Conservation (phyloP, 257 asterid genomes). For the Solanum acaule region DNA sequence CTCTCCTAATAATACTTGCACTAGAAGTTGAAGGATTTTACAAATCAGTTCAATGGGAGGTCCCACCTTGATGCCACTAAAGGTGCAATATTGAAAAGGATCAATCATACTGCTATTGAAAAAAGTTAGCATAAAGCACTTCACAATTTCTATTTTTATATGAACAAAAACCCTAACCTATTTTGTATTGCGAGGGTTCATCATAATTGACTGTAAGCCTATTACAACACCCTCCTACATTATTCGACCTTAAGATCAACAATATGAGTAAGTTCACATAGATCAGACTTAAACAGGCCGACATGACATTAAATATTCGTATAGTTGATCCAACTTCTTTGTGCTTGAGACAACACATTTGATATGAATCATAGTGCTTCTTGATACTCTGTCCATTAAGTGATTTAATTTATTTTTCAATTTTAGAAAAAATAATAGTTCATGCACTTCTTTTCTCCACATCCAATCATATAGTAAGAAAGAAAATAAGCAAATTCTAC, state of each 20-base stretch:
- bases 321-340: neutral
- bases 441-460: neutral
- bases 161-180: neutral
- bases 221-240: neutral
- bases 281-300: neutral
- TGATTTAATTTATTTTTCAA: neutral
- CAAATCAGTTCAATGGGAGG: conserved; percentile 19
- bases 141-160: neutral
- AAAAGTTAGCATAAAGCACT: neutral
- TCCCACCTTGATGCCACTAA: conserved; percentile 24
- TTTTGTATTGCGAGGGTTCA: neutral
- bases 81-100: conserved; percentile 11
- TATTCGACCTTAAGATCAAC: neutral
- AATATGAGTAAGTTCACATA: neutral
- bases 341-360: neutral
- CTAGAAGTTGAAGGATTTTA: conserved; percentile 9
- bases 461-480: conserved; percentile 2
- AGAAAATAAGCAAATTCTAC: neutral
- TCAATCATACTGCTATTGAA: conserved; percentile 20
- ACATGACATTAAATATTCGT: neutral
- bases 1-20: conserved; percentile 16
- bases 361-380: neutral
- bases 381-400: neutral
- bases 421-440: neutral
- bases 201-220: neutral